Evolutionary conservation across 306 rosid species (phyloP), one percentile per base, ranked within the genome.

Genomic region (Quercus gilva): DNA sequence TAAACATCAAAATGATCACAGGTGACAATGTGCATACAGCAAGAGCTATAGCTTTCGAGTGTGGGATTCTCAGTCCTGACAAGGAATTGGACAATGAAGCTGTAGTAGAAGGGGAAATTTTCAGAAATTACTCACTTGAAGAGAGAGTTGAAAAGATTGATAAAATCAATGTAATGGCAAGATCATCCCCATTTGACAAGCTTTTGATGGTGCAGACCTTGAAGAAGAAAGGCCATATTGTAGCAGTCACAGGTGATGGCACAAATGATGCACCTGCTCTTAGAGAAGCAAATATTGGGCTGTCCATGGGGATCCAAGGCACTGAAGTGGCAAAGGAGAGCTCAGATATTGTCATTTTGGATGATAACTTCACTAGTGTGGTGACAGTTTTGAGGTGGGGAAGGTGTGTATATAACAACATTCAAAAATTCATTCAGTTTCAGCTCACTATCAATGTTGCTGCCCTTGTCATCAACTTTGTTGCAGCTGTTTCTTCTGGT

Each of bases 241-340:
- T 79, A 28, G 83, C 83, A 79, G 83, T 79, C 49, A 79, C 83
- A 14, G 78, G 83, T 14, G 83, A 79, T 33, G 83, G 83, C n/a
- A 79, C 83, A 53, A 74, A 80, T 25, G 83, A 80, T 19, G 83
- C 83, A 21, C 83, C 83, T 4, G 83, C 83, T 74, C 65, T 80
- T 18, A 76, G 67, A 21, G 79, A 74, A 61, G 83, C 83, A 17
- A 78, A 80, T 69, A 80, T 80, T 65, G 83, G 83, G 26, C 79
- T 80, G 67, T 74, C 83, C 4, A 80, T 80, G 83, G 79, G 83
- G 17, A 80, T 74, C 28, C 83, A 80, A 74, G 83, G 83, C 55
- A 80, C 79, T 5, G 75, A 80, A 80, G 83, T 74, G 26, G 79
- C 83, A 52, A 80, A 80, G n/a, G 83, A 80, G 70, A 80, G 83